phyloP scores from a whole-genome alignment of 2,329 filamentous ascomycete species.

The Akanthomyces dipterigenus region DNA sequence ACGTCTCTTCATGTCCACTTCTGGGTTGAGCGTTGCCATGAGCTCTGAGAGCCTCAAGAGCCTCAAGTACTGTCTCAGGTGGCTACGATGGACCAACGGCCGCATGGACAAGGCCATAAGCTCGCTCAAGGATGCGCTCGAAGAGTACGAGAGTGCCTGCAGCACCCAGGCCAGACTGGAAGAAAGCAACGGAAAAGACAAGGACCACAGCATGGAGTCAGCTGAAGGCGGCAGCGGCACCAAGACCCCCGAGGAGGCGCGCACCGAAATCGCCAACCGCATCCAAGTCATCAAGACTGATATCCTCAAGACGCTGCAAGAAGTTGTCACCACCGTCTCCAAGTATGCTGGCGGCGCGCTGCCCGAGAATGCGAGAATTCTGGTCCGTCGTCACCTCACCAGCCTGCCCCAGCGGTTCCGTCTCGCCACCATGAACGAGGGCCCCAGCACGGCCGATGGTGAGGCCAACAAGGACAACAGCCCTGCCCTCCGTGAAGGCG shows the following conservation, averaged over 20 bases:
- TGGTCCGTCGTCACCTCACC: constrained; percentile 78
- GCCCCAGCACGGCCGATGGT: constrained; percentile 20
- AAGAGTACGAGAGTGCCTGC: constrained; percentile 63
- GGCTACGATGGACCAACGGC: constrained; percentile 74
- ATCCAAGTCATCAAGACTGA: constrained; percentile 64
- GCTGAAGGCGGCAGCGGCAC: constrained; percentile 12
- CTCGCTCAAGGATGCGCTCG: constrained; percentile 66
- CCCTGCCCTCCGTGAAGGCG: constrained; percentile 42
- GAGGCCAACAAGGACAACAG: constrained; percentile 30
- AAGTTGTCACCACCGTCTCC: constrained; percentile 77
- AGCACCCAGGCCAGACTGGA: constrained; percentile 14
- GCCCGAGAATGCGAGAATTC: constrained; percentile 76
- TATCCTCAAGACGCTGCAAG: constrained; percentile 71
- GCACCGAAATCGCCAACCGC: constrained; percentile 45
- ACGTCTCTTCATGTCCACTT: constrained; percentile 81
- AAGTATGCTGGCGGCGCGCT: constrained; percentile 87
- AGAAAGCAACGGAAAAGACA: constrained; percentile 15
- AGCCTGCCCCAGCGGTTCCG: constrained; percentile 79
- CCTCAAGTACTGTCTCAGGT: constrained; percentile 75
- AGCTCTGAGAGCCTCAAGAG: constrained; percentile 80
- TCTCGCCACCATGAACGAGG: constrained; percentile 52
- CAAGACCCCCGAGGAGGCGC: constrained; percentile 23
- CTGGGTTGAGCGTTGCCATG: constrained; percentile 84
- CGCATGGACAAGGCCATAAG: constrained; percentile 71
- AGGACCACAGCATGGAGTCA: constrained; percentile 20